phyloP scores from a whole-genome alignment of 352 stramenopile species.

The Globisporangium emineosum region DNA sequence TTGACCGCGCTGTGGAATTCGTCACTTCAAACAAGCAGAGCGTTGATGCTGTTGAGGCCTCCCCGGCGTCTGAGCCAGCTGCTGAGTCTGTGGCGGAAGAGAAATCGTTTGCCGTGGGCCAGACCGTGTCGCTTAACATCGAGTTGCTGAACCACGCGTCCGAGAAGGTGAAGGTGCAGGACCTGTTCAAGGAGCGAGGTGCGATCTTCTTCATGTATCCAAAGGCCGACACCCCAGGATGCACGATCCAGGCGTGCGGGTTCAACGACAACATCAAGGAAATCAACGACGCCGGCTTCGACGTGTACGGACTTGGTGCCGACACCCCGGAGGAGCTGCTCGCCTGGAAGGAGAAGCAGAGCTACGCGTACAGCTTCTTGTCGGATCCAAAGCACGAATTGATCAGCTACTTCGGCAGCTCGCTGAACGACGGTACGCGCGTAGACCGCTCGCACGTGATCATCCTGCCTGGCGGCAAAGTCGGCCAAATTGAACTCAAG shows the following conservation, averaged over 20 bases:
- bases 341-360: slow-evolving; percentile 78
- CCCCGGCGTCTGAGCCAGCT: neutral
- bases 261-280: slow-evolving; percentile 82
- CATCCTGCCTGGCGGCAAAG: slow-evolving; percentile 63
- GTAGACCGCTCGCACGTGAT: slow-evolving; percentile 86
- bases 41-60: neutral
- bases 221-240: slow-evolving; percentile 81
- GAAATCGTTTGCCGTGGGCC: slow-evolving; percentile 38
- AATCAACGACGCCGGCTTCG: slow-evolving; percentile 72
- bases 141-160: slow-evolving; percentile 69
- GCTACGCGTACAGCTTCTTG: slow-evolving; percentile 77
- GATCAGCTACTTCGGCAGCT: slow-evolving; percentile 81
- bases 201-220: slow-evolving; percentile 90
- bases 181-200: slow-evolving; percentile 68
- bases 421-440: slow-evolving; percentile 46
- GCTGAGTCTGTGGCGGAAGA: neutral
- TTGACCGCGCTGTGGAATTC: slow-evolving; percentile 70
- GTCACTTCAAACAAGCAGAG: slow-evolving; percentile 45
- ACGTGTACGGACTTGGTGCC: slow-evolving; percentile 77
- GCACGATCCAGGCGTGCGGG: slow-evolving; percentile 78
- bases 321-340: slow-evolving; percentile 67
- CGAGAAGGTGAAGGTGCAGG: slow-evolving; percentile 56
- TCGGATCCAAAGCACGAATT: slow-evolving; percentile 78
- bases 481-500: slow-evolving; percentile 71
- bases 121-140: slow-evolving; percentile 48